Percentiles rank a stretch among this genome's conserved stretches.
phyloP scores from a whole-genome alignment of 768 basidiomycete species.

The Pholiota conissans region DNA sequence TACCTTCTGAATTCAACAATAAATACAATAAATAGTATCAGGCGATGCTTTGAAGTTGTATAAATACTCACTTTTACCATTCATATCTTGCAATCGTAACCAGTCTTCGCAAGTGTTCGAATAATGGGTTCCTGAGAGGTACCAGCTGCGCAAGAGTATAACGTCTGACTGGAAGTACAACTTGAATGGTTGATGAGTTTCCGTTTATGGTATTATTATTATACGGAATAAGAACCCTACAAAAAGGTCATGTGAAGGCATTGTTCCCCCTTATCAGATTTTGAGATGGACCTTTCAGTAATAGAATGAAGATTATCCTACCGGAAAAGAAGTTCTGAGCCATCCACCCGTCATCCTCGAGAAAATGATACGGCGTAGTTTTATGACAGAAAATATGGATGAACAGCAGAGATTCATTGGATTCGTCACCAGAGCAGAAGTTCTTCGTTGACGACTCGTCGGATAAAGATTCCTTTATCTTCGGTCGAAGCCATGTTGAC shows the following conservation, averaged over 20 bases:
- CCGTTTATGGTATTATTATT: neutral
- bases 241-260: conserved; percentile 67
- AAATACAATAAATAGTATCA: neutral
- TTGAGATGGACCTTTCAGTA: neutral
- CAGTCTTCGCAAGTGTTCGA: conserved; percentile 65
- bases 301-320: neutral
- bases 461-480: conserved; percentile 9
- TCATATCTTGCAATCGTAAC: conserved; percentile 57
- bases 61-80: conserved; percentile 37
- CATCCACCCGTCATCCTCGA: conserved; percentile 74
- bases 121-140: conserved; percentile 63
- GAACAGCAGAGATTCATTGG: conserved; percentile 55
- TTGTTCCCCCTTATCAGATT: conserved; percentile 54
- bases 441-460: neutral
- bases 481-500: conserved; percentile 61
- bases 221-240: conserved; percentile 25
- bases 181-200: conserved; percentile 22
- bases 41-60: neutral
- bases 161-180: conserved; percentile 67
- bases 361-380: conserved; percentile 67
- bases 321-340: conserved; percentile 71
- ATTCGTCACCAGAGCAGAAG: conserved; percentile 8
- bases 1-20: conserved; percentile 30
- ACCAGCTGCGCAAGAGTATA: conserved; percentile 59
- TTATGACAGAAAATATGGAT: conserved; percentile 72